Evolutionary conservation across 768 basidiomycete genomes (phyloP).

Genomic region (Panaeolus cyanescens): DNA sequence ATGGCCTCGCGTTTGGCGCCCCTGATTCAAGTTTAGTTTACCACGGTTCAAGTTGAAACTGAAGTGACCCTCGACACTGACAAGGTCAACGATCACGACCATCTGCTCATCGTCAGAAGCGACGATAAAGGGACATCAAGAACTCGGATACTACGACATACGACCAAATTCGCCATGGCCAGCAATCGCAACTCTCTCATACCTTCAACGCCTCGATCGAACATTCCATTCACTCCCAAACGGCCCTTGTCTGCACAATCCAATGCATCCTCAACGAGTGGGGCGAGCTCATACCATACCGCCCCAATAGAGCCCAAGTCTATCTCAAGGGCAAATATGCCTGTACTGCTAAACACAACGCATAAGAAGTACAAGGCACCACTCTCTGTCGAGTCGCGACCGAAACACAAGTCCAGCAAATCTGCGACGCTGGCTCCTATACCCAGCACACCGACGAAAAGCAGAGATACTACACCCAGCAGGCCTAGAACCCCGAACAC

Average conservation of each 20-base stretch:
- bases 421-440: slow-evolving; percentile 44
- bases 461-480: slow-evolving; percentile 27
- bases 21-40: slow-evolving; percentile 11
- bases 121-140: not conserved
- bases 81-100: slow-evolving; percentile 3
- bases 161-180: slow-evolving; percentile 11
- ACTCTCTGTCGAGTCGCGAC: slow-evolving; percentile 47
- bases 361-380: slow-evolving; percentile 71
- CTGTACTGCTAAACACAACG: slow-evolving; percentile 24
- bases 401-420: slow-evolving; percentile 25
- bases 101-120: not conserved
- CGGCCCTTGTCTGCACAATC: slow-evolving; percentile 39
- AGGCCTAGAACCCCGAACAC: slow-evolving; percentile 58
- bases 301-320: slow-evolving; percentile 7
- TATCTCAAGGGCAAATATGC: slow-evolving; percentile 20
- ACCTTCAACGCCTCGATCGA: slow-evolving; percentile 38
- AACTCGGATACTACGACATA: not conserved
- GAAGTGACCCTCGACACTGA: slow-evolving; percentile 3
- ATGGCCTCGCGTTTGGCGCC: slow-evolving; percentile 3
- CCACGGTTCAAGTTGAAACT: slow-evolving; percentile 19
- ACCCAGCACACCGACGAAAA: slow-evolving; percentile 55
- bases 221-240: slow-evolving; percentile 57
- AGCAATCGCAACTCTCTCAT: slow-evolving; percentile 30
- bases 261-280: slow-evolving; percentile 19
- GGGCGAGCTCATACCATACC: slow-evolving; percentile 6